Conservation (phyloP, 805 yeast genomes). For the Kluyveromyces lactis region DNA sequence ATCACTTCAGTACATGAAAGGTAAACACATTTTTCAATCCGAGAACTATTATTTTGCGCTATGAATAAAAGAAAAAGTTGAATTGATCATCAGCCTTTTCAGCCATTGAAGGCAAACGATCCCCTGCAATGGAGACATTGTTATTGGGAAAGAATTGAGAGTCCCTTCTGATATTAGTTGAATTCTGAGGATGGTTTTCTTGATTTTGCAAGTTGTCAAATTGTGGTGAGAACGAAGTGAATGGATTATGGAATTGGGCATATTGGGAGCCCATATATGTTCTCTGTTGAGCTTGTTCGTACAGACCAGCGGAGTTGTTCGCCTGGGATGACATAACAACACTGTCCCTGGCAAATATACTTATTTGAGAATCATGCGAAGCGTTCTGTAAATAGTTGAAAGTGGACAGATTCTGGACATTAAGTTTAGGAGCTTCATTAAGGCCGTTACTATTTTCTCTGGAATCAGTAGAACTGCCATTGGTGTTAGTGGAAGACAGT, state of each 20-base stretch:
- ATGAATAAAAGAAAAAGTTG: conserved; percentile 4
- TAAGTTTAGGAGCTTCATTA: conserved; percentile 1
- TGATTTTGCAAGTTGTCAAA: conserved; percentile 8
- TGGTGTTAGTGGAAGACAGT: background rate
- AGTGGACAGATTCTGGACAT: conserved; percentile 3
- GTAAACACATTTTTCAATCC: too few species aligned
- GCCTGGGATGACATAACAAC: conserved; percentile 1
- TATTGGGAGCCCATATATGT: conserved; percentile 2
- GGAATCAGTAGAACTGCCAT: background rate
- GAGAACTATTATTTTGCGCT: background rate
- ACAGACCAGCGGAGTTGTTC: background rate
- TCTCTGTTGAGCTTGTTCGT: conserved; percentile 6
- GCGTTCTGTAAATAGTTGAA: conserved; percentile 1
- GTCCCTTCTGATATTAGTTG: background rate
- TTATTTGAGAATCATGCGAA: conserved; percentile 3
- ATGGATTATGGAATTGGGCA: conserved; percentile 4
- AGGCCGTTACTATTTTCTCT: background rate
- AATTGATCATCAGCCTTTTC: conserved; percentile 1
- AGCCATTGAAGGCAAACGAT: conserved; percentile 3
- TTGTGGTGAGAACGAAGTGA: background rate
- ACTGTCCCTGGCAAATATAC: conserved; percentile 4
- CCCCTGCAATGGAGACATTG: background rate
- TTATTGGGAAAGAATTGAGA: conserved; percentile 3
- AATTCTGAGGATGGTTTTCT: conserved; percentile 3
- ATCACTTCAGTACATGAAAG: too few species aligned